Conservation (phyloP, 2,329 filamentous ascomycete genomes). For the Exophiala calicioides region DNA sequence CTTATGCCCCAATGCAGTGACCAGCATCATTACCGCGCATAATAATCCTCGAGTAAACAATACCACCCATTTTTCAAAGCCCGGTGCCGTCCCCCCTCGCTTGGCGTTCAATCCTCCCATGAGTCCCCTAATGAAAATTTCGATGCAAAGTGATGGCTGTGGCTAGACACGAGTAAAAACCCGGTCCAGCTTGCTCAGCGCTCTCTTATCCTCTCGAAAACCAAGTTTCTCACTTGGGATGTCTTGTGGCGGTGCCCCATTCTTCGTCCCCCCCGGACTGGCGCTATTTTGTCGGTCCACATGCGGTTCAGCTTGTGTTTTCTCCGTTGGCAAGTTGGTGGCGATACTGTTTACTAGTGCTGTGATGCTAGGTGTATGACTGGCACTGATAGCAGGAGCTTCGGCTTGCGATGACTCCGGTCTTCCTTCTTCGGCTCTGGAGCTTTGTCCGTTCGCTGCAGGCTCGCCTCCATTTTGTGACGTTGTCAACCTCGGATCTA, state of each 20-base stretch:
- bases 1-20: too few species aligned
- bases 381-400: conserved; percentile 33
- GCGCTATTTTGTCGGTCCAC: conserved; percentile 43
- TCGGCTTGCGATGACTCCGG: conserved; percentile 25
- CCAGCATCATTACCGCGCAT: too few species aligned
- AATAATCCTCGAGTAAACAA: too few species aligned
- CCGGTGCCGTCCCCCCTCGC: too few species aligned
- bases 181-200: conserved; percentile 65
- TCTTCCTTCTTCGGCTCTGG: conserved; percentile 11
- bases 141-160: not conserved
- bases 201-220: conserved; percentile 65
- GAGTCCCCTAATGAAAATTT: too few species aligned
- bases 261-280: conserved; percentile 38
- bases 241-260: conserved; percentile 50
- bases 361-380: conserved; percentile 57
- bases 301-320: conserved; percentile 44
- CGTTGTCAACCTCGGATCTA: conserved; percentile 39
- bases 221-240: conserved; percentile 60
- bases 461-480: conserved; percentile 9
- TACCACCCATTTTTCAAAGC: too few species aligned
- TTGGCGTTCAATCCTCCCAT: too few species aligned
- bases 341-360: conserved; percentile 46
- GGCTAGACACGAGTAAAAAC: conserved; percentile 42
- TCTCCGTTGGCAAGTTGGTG: conserved; percentile 53
- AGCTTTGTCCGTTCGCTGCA: conserved; percentile 9